Base-by-base conservation (phyloP, 2,329 filamentous ascomycete genomes). In the Colletotrichum sp. region DNA sequence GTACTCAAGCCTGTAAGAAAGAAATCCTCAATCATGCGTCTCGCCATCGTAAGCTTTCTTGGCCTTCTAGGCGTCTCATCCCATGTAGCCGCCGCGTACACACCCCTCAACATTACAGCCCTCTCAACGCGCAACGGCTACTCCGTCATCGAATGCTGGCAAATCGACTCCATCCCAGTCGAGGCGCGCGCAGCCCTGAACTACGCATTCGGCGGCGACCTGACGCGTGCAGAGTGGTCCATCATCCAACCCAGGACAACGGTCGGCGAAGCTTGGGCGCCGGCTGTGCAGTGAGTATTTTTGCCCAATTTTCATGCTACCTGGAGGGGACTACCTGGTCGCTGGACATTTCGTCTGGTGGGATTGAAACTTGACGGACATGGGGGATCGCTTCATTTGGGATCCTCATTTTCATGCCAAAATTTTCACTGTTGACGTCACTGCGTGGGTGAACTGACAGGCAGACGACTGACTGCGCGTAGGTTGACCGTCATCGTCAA, bases 81-180 rank as follows among this genome's bases (percentile, higher is more conserved):
- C n/a, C 44, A 52, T 8, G 44, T 22, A 44, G 67, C 55, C n/a
- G 68, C 32, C 25, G 69, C 63, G n/a, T 75, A 34, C 39, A 34
- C 71, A 7, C 59, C 74, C 27, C 81, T 88, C 29, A 88, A 87
- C 77, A 76, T 89, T 69, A 89, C 87, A 6, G 83, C 86, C 22
- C 75, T 88, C 30, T 79, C 79, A 59, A 84, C 83, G 2, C 78
- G 77, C 19, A 80, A 85, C 69, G 84, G 84, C 70, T 80, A 80
- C 6, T 89, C 87, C 11, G 82, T 82, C 9, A 78, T 89, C 6
- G 85, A 88, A 80, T 89, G 87, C 83, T 89, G 87, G 87, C 83
- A 86, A 72, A 78, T 89, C 34, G n/a, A 49, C 8, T 66, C 75
- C 8, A 29, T 75, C 13, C 75, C 75, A 11, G 78, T 80, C 25